Conservation (phyloP, 495 filamentous ascomycete genomes). For the Penicillium turbatum region DNA sequence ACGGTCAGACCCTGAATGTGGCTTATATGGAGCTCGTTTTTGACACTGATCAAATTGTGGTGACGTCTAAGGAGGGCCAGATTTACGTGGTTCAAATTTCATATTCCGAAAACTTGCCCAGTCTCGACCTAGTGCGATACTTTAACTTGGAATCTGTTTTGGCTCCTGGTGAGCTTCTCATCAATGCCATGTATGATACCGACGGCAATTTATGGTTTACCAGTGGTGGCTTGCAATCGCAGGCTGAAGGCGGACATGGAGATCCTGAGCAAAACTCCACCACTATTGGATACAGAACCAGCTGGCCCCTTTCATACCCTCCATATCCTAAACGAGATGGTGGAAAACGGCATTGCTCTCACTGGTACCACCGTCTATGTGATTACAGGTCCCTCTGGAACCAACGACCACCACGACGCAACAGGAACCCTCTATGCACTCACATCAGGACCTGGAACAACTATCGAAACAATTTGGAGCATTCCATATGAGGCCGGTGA, state of each 20-base stretch:
- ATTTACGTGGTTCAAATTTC: no score
- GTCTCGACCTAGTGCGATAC: no score
- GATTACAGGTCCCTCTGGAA: not conserved
- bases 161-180: no score
- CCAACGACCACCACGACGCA: not conserved
- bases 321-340: not conserved
- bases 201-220: no score
- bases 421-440: not conserved
- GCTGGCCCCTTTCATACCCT: not conserved
- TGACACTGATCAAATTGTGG: no score
- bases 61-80: no score
- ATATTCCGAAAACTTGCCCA: no score
- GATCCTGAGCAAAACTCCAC: not conserved
- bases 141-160: no score
- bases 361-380: not conserved
- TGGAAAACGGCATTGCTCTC: not conserved
- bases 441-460: not conserved
- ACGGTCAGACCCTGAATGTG: not conserved
- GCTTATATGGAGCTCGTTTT: not conserved
- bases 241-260: no score
- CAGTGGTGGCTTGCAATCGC: no score
- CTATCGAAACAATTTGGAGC: not conserved
- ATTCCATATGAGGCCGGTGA: not conserved
- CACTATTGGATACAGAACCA: not conserved
- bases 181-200: no score